Evolutionary conservation across 768 basidiomycete species (phyloP).

Genomic region (Leccinum broughii): DNA sequence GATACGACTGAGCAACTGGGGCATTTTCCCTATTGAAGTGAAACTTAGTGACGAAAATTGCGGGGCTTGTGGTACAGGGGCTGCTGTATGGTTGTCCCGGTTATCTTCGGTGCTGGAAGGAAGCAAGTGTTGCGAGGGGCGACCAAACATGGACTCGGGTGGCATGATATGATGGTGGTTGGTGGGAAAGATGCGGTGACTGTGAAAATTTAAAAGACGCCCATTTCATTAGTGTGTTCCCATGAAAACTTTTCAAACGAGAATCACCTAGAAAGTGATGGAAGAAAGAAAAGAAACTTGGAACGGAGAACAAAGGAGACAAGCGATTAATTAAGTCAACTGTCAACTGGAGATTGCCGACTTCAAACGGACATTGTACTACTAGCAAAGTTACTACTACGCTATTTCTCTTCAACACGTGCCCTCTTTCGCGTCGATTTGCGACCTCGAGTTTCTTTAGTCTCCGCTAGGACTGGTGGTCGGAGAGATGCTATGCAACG

Average conservation of each 20-base stretch:
- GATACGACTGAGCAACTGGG: constrained; percentile 53
- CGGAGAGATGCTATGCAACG: constrained; percentile 36
- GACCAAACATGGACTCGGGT: constrained; percentile 31
- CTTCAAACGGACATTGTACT: neutral
- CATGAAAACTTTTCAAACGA: neutral
- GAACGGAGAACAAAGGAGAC: neutral
- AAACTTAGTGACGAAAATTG: constrained; percentile 42
- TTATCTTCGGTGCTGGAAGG: constrained; percentile 8
- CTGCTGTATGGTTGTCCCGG: neutral
- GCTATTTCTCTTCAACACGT: neutral
- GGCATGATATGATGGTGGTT: constrained; percentile 22
- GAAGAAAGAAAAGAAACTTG: neutral
- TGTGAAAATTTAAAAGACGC: constrained; percentile 11
- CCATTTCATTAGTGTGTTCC: neutral
- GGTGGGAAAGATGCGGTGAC: constrained; percentile 13
- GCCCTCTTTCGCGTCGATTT: constrained; percentile 33
- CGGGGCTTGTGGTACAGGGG: constrained; percentile 14
- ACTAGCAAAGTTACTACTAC: neutral
- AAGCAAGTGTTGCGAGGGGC: constrained; percentile 27
- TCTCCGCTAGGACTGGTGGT: constrained; percentile 41
- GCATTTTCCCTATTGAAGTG: constrained; percentile 52
- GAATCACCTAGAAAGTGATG: constrained; percentile 15
- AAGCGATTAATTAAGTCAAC: neutral
- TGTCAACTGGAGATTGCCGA: constrained; percentile 17
- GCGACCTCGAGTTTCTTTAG: constrained; percentile 45